Evolutionary conservation across 768 basidiomycete genomes (phyloP).

Genomic region (Tubosaeta sp.): DNA sequence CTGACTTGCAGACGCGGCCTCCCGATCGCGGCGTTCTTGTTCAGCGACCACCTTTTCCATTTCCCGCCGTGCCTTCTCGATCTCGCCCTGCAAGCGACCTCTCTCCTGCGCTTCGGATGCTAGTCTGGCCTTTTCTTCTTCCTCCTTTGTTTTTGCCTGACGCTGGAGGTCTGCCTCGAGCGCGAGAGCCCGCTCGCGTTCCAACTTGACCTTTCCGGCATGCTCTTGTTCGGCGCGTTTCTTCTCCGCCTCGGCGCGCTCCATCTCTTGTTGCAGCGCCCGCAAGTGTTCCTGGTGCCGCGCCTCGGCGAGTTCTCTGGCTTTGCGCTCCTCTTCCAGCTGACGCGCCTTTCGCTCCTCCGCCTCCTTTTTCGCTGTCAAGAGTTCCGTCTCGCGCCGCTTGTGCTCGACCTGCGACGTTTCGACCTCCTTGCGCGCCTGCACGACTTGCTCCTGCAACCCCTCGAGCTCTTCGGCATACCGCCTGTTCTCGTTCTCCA

Average conservation of each 20-base stretch:
- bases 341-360: constrained; percentile 27
- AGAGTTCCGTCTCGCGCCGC: constrained; percentile 26
- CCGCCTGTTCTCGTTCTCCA: constrained; percentile 24
- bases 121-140: constrained; percentile 22
- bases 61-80: constrained; percentile 23
- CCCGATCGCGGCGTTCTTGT: constrained; percentile 24
- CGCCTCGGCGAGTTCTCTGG: constrained; percentile 24
- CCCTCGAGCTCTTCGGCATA: constrained; percentile 15
- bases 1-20: constrained; percentile 19
- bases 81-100: constrained; percentile 26
- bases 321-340: constrained; percentile 30
- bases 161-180: constrained; percentile 28
- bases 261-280: constrained; percentile 24
- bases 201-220: constrained; percentile 20
- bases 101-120: constrained; percentile 27
- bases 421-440: constrained; percentile 27
- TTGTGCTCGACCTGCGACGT: constrained; percentile 25
- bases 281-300: constrained; percentile 29
- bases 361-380: constrained; percentile 22
- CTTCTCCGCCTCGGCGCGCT: constrained; percentile 21
- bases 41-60: constrained; percentile 22
- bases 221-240: constrained; percentile 22
- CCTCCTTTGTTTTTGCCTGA: constrained; percentile 20
- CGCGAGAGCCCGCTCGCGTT: constrained; percentile 29
- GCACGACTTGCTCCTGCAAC: constrained; percentile 27